A percentile compares a stretch with the other conserved stretches of the same genome.
These are phyloP conservation scores for Fusarium caatingaense DNA, from an alignment of 2,329 filamentous ascomycete genomes.

Conservation along the genomic window DNA sequence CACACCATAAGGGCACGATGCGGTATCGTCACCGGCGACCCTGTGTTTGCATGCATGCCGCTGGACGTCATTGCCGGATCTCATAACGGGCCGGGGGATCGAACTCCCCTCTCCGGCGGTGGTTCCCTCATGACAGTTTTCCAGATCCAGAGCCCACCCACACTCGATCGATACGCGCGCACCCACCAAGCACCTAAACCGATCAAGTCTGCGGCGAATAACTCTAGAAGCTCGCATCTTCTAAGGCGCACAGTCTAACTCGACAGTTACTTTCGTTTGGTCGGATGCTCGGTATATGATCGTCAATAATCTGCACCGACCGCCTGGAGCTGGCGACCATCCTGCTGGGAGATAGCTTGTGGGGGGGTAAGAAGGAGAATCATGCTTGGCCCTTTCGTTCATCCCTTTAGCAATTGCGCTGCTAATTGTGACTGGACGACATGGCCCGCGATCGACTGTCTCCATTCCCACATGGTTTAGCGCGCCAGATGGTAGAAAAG, in stretches of 20 bases:
- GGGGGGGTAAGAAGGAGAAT: not conserved
- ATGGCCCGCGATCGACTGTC: slow-evolving; percentile 24
- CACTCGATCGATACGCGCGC: slow-evolving; percentile 39
- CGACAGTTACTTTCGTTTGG: slow-evolving; percentile 11
- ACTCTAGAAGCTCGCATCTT: slow-evolving; percentile 19
- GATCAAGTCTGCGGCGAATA: slow-evolving; percentile 24
- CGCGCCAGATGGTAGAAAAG: slow-evolving; percentile 8
- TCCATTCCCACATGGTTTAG: slow-evolving; percentile 27
- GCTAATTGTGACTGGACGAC: slow-evolving; percentile 20
- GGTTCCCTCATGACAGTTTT: slow-evolving; percentile 42
- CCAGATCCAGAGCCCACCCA: slow-evolving; percentile 40
- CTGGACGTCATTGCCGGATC: slow-evolving; percentile 38
- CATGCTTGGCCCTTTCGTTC: not conserved
- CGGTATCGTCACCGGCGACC: slow-evolving; percentile 22
- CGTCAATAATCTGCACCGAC: slow-evolving; percentile 25
- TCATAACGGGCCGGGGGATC: slow-evolving; percentile 37
- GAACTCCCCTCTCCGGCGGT: slow-evolving; percentile 27
- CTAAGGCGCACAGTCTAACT: slow-evolving; percentile 12
- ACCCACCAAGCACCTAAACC: slow-evolving; percentile 34
- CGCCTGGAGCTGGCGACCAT: slow-evolving; percentile 25
- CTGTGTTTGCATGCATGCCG: slow-evolving; percentile 26
- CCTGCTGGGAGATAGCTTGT: slow-evolving; percentile 21
- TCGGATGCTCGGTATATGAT: slow-evolving; percentile 18
- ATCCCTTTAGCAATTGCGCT: slow-evolving; percentile 14
- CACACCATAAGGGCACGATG: slow-evolving; percentile 10